A percentile compares a stretch with the other conserved stretches of the same genome.
Conservation (phyloP, 2,329 filamentous ascomycete species). For the Aureobasidium sp. region DNA sequence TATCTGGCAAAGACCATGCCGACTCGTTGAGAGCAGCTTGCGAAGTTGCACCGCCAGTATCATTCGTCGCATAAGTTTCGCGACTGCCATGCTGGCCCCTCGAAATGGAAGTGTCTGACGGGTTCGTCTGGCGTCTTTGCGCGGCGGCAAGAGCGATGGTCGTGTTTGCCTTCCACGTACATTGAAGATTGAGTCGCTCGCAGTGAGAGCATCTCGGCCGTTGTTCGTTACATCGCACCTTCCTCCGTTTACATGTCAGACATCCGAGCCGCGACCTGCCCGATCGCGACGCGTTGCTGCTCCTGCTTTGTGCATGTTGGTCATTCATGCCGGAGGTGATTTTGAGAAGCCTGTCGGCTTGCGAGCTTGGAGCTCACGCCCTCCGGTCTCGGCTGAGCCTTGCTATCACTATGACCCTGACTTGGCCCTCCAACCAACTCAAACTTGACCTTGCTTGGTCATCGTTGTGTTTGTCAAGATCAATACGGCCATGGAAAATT, state of each 20-base stretch:
- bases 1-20: neutral
- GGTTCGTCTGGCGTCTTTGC: neutral
- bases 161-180: constrained; percentile 35
- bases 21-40: neutral
- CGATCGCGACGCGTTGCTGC: neutral
- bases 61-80: neutral
- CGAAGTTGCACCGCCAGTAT: neutral
- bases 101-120: neutral
- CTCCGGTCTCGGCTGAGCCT: neutral
- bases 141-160: neutral
- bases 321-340: neutral
- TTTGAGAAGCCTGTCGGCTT: no score
- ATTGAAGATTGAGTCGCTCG: constrained; percentile 44
- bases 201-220: constrained; percentile 46
- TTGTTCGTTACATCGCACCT: constrained; percentile 48
- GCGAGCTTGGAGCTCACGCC: neutral
- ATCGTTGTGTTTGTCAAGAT: no score
- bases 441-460: no score
- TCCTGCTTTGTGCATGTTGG: neutral
- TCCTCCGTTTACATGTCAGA: constrained; percentile 35
- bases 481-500: no score
- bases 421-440: no score
- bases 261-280: neutral
- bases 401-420: neutral
- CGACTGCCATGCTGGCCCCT: neutral